Conservation (phyloP, 768 basidiomycete species). For the Tricholomella constricta region DNA sequence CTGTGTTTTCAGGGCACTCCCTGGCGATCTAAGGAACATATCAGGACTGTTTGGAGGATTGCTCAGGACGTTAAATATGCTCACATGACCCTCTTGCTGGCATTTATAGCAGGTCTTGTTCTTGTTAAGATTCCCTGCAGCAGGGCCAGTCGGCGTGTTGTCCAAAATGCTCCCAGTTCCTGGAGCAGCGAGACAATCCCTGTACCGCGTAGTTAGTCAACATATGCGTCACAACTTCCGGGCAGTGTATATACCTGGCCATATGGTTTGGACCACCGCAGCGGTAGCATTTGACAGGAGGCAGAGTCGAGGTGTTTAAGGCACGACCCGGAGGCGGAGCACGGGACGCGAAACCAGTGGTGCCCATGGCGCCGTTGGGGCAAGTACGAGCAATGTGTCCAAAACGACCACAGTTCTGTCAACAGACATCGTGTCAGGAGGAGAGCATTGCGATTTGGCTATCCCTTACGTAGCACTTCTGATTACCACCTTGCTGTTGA, state of each 20-base stretch:
- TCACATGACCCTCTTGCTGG: conserved; percentile 84
- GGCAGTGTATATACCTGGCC: conserved; percentile 54
- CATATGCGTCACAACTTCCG: conserved; percentile 1
- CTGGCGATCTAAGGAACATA: conserved; percentile 53
- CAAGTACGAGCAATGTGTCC: conserved; percentile 84
- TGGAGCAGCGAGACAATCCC: conserved; percentile 82
- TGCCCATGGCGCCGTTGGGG: conserved; percentile 47
- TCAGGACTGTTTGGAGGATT: conserved; percentile 8
- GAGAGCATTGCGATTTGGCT: background rate
- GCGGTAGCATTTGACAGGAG: conserved; percentile 86
- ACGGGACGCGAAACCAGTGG: conserved; percentile 61
- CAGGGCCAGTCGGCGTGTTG: conserved; percentile 46
- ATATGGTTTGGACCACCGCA: conserved; percentile 90
- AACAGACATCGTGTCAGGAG: conserved; percentile 10
- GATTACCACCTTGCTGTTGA: conserved; percentile 59
- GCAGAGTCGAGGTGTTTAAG: conserved; percentile 74
- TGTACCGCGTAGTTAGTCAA: conserved; percentile 25
- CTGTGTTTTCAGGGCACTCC: conserved; percentile 61
- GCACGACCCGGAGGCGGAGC: conserved; percentile 73
- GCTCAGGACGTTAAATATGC: conserved; percentile 26
- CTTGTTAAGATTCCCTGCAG: conserved; percentile 50
- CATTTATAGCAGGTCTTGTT: conserved; percentile 88
- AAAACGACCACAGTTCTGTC: conserved; percentile 75
- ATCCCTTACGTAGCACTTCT: conserved; percentile 80
- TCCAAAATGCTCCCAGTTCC: conserved; percentile 59